Conservation (phyloP, 73 alveolate species). For the Tetrahymena malaccensis region DNA sequence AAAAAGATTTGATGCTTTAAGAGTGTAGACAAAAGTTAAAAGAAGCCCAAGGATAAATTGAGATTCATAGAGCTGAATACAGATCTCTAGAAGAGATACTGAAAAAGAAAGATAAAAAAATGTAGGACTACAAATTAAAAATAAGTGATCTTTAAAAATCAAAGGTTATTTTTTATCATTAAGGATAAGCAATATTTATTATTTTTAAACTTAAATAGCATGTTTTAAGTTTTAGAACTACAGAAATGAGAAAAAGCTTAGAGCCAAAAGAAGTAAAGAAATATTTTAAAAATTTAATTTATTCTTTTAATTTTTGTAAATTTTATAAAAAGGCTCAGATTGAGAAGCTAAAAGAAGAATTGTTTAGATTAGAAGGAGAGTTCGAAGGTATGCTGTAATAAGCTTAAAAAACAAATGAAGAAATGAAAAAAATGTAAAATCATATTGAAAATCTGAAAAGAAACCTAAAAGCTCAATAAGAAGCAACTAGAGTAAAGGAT, state of each 20-base stretch:
- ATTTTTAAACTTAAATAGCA: conserved; percentile 9
- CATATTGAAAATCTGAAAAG: conserved; percentile 52
- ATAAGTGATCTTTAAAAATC: conserved; percentile 73
- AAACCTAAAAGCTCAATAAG: conserved; percentile 47
- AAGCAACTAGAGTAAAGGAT: conserved; percentile 60
- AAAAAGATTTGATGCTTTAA: conserved; percentile 24
- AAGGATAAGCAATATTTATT: too few species aligned
- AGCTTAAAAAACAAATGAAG: conserved; percentile 54
- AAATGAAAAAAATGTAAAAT: conserved; percentile 57
- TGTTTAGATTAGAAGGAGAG: conserved; percentile 58
- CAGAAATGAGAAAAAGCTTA: conserved; percentile 71
- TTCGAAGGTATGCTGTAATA: conserved; percentile 4
- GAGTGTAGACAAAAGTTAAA: conserved; percentile 37
- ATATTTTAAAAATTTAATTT: neutral
- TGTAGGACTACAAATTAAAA: conserved; percentile 67
- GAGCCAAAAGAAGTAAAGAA: conserved; percentile 74
- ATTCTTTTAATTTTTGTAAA: neutral
- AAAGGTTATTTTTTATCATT: conserved; percentile 38
- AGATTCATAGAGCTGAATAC: conserved; percentile 57
- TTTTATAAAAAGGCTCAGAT: conserved; percentile 26
- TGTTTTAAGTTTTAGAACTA: conserved; percentile 72
- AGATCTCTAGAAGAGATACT: conserved; percentile 56
- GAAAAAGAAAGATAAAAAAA: conserved; percentile 71
- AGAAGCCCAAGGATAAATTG: conserved; percentile 59
- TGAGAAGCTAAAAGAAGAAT: conserved; percentile 61